Base-by-base conservation (phyloP, 257 asterid species). In the Solanum rostratum region DNA sequence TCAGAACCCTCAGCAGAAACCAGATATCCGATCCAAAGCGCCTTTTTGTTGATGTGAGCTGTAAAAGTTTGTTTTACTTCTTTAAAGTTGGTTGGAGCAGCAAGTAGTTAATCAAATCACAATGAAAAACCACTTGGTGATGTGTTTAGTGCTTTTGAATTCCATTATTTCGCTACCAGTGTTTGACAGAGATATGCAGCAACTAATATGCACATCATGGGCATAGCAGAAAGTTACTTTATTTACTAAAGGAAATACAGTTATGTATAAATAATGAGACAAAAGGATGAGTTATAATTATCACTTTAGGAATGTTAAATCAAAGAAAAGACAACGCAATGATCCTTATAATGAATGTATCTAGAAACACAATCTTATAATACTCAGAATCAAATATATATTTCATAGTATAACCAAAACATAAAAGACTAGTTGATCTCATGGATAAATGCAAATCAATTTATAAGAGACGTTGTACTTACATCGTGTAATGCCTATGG, bases 1-100 rank as follows among this genome's bases (percentile, higher is more conserved):
- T 10, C 92, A 88, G 98, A 95, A 66, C 95, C 97, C 79, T 83
- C 87, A 0, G 97, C 98, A 37, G 97, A 93, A 68, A 91, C 93
- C 83, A 91, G 83, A 86, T 95, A 94, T 79, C 97, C 98, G 80
- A 92, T 85, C 90, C 98, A 92, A 20, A 93, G 93, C 1, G 85
- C 90, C 10, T 83, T 90, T 71, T 81, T 69, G 82, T 95, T 95
- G 4, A 93, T 91, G 29, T 85, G 97, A 74, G 97, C 95, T 59
- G 66, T 59, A 59, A 60, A 60, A 18, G 22, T 60, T 4, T 60
- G 68, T 60, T 60, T 59, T 60, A 22, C 18, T 60, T 60, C 68
- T 22, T 60, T 60, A 18, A 60, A 60, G 33, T 22, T 60, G 37
- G 68, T 60, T 60, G 33, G 68, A 60, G 33, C 68, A 59, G 30